Evolutionary conservation across 495 filamentous ascomycete species (phyloP).

Genomic region (Penicillium salamii): DNA sequence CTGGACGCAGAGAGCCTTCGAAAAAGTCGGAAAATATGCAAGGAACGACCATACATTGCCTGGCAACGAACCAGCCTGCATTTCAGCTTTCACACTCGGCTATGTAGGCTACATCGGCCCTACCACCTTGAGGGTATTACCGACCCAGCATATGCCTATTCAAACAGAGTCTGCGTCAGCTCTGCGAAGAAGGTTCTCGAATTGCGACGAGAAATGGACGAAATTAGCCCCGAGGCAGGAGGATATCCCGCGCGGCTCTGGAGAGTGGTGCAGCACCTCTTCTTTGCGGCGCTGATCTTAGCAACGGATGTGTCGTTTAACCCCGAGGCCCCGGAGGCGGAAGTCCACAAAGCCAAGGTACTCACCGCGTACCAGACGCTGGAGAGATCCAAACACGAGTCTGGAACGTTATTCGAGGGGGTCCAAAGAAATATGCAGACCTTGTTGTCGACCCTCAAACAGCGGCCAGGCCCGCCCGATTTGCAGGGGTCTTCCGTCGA

Average conservation of each 20-base stretch:
- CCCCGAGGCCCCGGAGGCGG: conserved; percentile 19
- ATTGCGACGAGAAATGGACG: conserved; percentile 26
- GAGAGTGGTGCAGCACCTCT: conserved; percentile 26
- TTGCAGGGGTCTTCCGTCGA: not conserved
- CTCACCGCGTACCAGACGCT: conserved; percentile 21
- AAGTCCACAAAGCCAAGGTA: conserved; percentile 20
- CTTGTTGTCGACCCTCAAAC: conserved; percentile 23
- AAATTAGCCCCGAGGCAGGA: conserved; percentile 8
- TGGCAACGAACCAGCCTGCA: conserved; percentile 21
- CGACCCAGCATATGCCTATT: conserved; percentile 28
- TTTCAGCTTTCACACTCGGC: conserved; percentile 23
- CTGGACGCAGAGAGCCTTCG: conserved; percentile 20
- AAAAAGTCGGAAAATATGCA: conserved; percentile 16
- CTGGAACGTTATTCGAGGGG: conserved; percentile 16
- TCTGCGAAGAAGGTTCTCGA: conserved; percentile 28
- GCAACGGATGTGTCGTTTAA: conserved; percentile 30
- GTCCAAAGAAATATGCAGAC: conserved; percentile 29
- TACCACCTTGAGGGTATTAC: conserved; percentile 26
- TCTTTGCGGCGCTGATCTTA: conserved; percentile 27
- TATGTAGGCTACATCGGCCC: conserved; percentile 30
- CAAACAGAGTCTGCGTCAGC: conserved; percentile 22
- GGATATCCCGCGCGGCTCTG: conserved; percentile 20
- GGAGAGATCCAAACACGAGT: conserved; percentile 23
- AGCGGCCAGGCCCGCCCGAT: conserved; percentile 3
- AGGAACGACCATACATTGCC: conserved; percentile 24